Evolutionary conservation across 2,329 filamentous ascomycete genomes (phyloP).

Genomic region (Diatrype stigma): DNA sequence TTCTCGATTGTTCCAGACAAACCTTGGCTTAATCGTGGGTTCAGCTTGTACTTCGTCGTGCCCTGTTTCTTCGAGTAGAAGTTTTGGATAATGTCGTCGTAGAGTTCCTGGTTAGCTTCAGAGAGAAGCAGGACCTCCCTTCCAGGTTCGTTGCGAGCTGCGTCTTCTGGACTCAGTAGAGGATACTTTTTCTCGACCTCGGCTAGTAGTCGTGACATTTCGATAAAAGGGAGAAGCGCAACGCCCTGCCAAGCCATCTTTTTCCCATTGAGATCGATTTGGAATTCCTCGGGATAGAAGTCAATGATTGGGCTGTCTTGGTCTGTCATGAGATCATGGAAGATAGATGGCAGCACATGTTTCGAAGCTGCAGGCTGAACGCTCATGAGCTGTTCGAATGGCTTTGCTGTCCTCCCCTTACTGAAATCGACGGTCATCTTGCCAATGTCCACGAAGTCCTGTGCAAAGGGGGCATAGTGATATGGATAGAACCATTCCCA

Average conservation of each 20-base stretch:
- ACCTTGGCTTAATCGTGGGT: conserved; percentile 71
- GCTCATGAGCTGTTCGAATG: conserved; percentile 98
- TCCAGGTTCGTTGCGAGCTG: conserved; percentile 72
- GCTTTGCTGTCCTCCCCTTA: conserved; percentile 79
- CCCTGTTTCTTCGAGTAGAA: conserved; percentile 92
- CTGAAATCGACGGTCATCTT: conserved; percentile 78
- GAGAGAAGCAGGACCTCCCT: conserved; percentile 81
- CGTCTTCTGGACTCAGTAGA: conserved; percentile 71
- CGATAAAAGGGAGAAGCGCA: conserved; percentile 90
- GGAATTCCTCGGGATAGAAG: conserved; percentile 94
- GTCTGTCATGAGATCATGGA: conserved; percentile 86
- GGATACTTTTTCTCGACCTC: conserved; percentile 84
- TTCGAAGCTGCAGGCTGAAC: conserved; percentile 91
- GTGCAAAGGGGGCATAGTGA: conserved; percentile 95
- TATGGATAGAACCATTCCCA: conserved; percentile 99
- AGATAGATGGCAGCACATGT: conserved; percentile 82
- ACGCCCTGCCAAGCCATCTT: conserved; percentile 99
- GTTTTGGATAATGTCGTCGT: conserved; percentile 75
- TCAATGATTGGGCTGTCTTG: conserved; percentile 89
- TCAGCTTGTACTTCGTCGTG: conserved; percentile 62
- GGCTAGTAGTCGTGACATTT: conserved; percentile 77
- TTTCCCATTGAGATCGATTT: conserved; percentile 92
- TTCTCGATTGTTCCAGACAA: conserved; percentile 78
- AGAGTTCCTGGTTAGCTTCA: conserved; percentile 72
- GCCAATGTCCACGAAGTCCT: conserved; percentile 82